These are phyloP conservation scores for Gonapodya prolifera DNA, from an alignment of 192 early-diverging fungal species.

Conservation along the genomic window DNA sequence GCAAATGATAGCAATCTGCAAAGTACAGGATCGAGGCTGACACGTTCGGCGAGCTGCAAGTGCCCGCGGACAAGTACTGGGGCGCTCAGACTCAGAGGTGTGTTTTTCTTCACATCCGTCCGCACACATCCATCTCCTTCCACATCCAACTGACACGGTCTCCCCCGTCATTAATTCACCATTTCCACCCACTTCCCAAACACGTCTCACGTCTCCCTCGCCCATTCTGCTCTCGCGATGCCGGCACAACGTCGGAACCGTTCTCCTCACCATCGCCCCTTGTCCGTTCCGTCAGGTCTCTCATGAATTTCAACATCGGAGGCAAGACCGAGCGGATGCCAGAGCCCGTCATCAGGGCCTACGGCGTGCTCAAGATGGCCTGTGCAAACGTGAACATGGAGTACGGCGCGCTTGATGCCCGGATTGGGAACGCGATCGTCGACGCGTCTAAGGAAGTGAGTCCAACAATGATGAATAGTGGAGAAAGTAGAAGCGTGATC, in stretches of 20 bases:
- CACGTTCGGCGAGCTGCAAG: slow-evolving; percentile 89
- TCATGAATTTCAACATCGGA: slow-evolving; percentile 98
- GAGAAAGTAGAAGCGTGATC: background rate
- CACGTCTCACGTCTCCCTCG: slow-evolving; percentile 6
- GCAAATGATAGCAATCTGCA: too few species aligned
- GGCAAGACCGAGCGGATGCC: slow-evolving; percentile 89
- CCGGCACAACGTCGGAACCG: background rate
- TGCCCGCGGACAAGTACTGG: slow-evolving; percentile 93
- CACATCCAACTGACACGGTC: background rate
- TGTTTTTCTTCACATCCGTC: background rate
- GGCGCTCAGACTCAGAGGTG: slow-evolving; percentile 93
- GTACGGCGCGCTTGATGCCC: slow-evolving; percentile 47
- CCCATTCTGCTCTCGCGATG: background rate
- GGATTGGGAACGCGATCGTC: slow-evolving; percentile 76
- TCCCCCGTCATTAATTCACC: background rate
- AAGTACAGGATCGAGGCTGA: slow-evolving; percentile 19
- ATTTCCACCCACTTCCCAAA: slow-evolving; percentile 4
- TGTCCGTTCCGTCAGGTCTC: slow-evolving; percentile 36
- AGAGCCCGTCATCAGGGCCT: slow-evolving; percentile 84
- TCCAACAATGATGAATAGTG: background rate
- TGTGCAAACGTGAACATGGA: slow-evolving; percentile 90
- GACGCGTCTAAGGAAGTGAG: slow-evolving; percentile 71
- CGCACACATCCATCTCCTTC: slow-evolving; percentile 4
- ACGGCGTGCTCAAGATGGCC: slow-evolving; percentile 91
- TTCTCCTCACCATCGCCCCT: background rate